These are phyloP conservation scores for Yamadazyma akitaensis DNA, from an alignment of 805 yeast genomes.

Conservation along the genomic window DNA sequence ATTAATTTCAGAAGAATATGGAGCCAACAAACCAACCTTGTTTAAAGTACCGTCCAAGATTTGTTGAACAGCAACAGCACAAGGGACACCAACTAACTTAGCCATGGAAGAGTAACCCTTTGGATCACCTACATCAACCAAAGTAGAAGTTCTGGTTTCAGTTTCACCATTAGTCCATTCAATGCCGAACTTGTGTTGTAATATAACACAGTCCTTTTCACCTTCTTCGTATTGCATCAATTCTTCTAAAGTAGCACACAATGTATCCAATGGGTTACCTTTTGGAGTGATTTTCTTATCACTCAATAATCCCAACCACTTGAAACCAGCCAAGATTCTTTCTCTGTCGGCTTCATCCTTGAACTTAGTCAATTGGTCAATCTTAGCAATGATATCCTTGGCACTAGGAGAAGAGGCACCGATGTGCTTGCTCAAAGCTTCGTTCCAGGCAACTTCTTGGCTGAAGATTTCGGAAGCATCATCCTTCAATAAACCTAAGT, in stretches of 20 bases:
- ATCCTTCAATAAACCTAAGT: conserved; percentile 87
- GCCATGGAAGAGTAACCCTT: conserved; percentile 97
- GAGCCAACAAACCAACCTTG: conserved; percentile 83
- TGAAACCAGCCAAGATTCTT: conserved; percentile 83
- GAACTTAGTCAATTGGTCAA: conserved; percentile 75
- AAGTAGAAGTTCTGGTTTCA: conserved; percentile 92
- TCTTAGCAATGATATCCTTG: conserved; percentile 70
- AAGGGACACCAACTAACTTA: conserved; percentile 95
- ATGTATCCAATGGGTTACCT: conserved; percentile 91
- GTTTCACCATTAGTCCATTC: conserved; percentile 91
- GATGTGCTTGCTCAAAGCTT: conserved; percentile 72
- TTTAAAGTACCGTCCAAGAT: conserved; percentile 77
- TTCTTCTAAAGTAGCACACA: conserved; percentile 94
- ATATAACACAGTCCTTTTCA: conserved; percentile 91
- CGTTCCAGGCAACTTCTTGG: conserved; percentile 73
- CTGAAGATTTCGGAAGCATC: conserved; percentile 59
- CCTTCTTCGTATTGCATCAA: conserved; percentile 94
- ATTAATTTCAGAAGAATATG: conserved; percentile 86
- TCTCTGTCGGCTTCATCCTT: conserved; percentile 77
- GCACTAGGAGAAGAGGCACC: conserved; percentile 70
- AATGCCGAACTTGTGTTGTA: conserved; percentile 97
- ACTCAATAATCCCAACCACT: conserved; percentile 92
- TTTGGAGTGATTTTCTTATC: conserved; percentile 75
- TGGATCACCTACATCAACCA: conserved; percentile 89
- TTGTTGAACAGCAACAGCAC: conserved; percentile 90